Percentiles rank a stretch among this genome's conserved stretches.
These are phyloP conservation scores for Golubevia pallescens DNA, from an alignment of 1,284 basidiomycete genomes.

Conservation along the genomic window DNA sequence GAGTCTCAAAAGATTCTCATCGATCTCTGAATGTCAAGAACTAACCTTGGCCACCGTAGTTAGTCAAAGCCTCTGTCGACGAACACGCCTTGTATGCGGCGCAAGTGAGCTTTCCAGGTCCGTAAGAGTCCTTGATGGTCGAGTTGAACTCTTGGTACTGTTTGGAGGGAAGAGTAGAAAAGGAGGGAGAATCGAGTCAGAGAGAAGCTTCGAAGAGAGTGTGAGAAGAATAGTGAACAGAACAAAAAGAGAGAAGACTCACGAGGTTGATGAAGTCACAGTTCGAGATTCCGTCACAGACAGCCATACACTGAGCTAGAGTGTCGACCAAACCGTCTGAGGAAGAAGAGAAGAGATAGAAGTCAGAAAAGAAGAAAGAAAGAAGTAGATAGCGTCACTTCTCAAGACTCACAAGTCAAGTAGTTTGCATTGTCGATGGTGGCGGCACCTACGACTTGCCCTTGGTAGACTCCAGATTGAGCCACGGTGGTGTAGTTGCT, in stretches of 20 bases:
- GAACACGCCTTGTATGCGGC: constrained; percentile 27
- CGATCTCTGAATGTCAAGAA: too few relatives aligned
- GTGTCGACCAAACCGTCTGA: constrained; percentile 15
- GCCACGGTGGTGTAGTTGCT: constrained; percentile 22
- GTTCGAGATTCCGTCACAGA: constrained; percentile 16
- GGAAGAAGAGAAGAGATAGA: too few relatives aligned
- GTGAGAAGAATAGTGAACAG: too few relatives aligned
- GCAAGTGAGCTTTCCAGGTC: constrained; percentile 25
- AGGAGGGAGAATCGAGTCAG: constrained; percentile 15
- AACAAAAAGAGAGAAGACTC: too few relatives aligned
- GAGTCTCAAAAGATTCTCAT: too few relatives aligned
- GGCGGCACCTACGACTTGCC: constrained; percentile 23
- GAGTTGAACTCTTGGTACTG: too few relatives aligned
- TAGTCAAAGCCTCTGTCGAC: constrained; percentile 15
- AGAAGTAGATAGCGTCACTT: too few relatives aligned
- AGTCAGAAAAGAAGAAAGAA: too few relatives aligned
- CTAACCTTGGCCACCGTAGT: constrained; percentile 24
- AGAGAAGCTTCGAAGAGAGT: not conserved
- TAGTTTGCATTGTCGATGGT: constrained; percentile 30
- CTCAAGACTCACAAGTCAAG: constrained; percentile 14
- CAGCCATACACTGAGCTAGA: constrained; percentile 15
- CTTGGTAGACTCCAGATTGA: constrained; percentile 19
- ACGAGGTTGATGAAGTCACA: constrained; percentile 27
- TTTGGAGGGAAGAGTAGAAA: too few relatives aligned
- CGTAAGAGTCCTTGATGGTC: constrained; percentile 17